Conservation (phyloP, 305 asterid species). For the Fraxinus angustifolia region DNA sequence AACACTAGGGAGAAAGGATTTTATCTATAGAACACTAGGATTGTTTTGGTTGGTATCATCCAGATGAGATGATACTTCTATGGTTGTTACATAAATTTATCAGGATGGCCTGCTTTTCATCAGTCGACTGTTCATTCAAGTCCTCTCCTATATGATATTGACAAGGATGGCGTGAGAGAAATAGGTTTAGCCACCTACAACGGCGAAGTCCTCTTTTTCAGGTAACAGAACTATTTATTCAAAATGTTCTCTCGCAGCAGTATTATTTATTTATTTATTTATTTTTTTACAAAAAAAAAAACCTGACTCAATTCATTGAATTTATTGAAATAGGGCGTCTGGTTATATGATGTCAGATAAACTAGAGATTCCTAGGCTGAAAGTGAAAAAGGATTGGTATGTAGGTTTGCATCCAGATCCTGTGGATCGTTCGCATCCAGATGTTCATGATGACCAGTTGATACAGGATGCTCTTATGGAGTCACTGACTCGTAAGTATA, state of each 20-base stretch:
- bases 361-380: constrained; percentile 81
- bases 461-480: constrained; percentile 56
- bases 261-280: not conserved
- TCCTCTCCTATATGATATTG: constrained; percentile 90
- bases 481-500: constrained; percentile 49
- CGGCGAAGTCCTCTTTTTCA: constrained; percentile 96
- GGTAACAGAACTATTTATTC: constrained; percentile 41
- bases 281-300: not conserved
- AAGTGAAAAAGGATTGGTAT: constrained; percentile 88
- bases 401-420: constrained; percentile 87
- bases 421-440: constrained; percentile 86
- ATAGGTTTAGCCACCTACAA: constrained; percentile 91
- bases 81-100: constrained; percentile 26
- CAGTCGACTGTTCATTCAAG: constrained; percentile 96
- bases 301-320: constrained; percentile 18
- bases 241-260: constrained; percentile 8
- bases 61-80: constrained; percentile 1
- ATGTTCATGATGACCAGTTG: constrained; percentile 77
- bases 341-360: constrained; percentile 94
- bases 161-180: constrained; percentile 96
- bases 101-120: constrained; percentile 99
- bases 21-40: not conserved
- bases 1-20: not conserved
- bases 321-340: constrained; percentile 56
- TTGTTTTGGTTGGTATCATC: not conserved